phyloP scores from a whole-genome alignment of 2,329 filamentous ascomycete genomes.

The Aspergillus cejpii region DNA sequence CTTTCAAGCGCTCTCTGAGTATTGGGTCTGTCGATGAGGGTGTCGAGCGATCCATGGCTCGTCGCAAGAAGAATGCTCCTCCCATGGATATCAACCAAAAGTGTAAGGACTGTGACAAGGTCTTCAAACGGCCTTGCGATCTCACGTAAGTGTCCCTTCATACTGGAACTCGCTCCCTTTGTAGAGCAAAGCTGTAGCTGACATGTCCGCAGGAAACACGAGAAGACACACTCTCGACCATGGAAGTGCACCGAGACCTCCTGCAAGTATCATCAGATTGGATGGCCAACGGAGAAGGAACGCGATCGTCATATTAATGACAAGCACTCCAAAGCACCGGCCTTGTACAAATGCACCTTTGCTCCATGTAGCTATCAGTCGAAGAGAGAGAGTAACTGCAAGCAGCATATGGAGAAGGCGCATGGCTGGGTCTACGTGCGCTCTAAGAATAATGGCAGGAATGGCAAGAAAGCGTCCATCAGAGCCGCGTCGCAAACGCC shows the following conservation, averaged over 20 bases:
- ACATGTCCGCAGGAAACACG: constrained; percentile 81
- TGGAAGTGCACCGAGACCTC: constrained; percentile 80
- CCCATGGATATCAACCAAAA: constrained; percentile 76
- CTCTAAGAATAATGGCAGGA: constrained; percentile 84
- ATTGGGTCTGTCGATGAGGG: constrained; percentile 65
- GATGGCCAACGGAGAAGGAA: constrained; percentile 97
- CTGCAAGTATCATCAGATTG: constrained; percentile 85
- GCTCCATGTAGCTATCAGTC: constrained; percentile 85
- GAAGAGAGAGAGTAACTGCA: constrained; percentile 94
- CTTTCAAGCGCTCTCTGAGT: constrained; percentile 49
- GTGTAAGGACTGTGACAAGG: constrained; percentile 78
- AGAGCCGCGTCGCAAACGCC: constrained; percentile 54
- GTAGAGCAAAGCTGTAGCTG: no score
- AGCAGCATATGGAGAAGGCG: constrained; percentile 97
- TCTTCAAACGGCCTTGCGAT: constrained; percentile 96
- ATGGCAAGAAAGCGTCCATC: constrained; percentile 38
- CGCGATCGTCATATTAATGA: constrained; percentile 94
- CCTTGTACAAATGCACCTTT: constrained; percentile 76
- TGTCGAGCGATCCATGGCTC: constrained; percentile 87
- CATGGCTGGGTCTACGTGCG: constrained; percentile 87
- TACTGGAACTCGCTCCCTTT: no score
- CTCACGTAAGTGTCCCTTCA: constrained; percentile 54
- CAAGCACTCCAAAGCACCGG: constrained; percentile 76
- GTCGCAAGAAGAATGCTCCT: constrained; percentile 85
- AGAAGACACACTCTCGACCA: constrained; percentile 93